Evolutionary conservation across 441 rosid genomes (phyloP).

Genomic region (Biscutella auriculata): DNA sequence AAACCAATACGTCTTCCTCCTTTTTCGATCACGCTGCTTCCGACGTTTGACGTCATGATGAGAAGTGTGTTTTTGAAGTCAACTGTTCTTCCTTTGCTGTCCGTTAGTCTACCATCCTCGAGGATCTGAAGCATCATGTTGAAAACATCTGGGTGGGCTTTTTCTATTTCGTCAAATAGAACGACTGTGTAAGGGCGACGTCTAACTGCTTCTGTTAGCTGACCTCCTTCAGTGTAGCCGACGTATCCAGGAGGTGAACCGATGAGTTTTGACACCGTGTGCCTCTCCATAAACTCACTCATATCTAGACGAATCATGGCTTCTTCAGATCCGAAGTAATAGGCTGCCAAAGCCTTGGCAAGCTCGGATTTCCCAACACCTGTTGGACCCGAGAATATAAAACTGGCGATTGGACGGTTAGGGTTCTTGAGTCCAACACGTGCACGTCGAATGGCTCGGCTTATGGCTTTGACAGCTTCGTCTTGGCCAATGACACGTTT

Average conservation of each 20-base stretch:
- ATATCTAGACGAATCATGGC: slow-evolving; percentile 91
- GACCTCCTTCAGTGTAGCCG: slow-evolving; percentile 91
- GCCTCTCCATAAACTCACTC: slow-evolving; percentile 98
- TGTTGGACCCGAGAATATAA: slow-evolving; percentile 61
- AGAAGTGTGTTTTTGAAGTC: slow-evolving; percentile 92
- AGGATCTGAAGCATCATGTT: slow-evolving; percentile 98
- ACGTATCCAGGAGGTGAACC: slow-evolving; percentile 98
- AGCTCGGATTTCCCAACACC: slow-evolving; percentile 23
- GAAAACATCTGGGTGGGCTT: slow-evolving; percentile 93
- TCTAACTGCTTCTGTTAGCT: slow-evolving; percentile 86
- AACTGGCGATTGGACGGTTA: slow-evolving; percentile 29
- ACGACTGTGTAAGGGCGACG: slow-evolving; percentile 86
- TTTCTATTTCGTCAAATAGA: slow-evolving; percentile 88
- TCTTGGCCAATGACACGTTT: slow-evolving; percentile 87
- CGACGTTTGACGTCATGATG: slow-evolving; percentile 91
- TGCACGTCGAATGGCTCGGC: slow-evolving; percentile 49
- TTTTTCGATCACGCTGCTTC: slow-evolving; percentile 87
- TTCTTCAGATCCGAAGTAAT: slow-evolving; percentile 87
- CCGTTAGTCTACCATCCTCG: slow-evolving; percentile 89
- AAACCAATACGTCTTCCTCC: slow-evolving; percentile 83
- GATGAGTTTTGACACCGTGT: slow-evolving; percentile 86
- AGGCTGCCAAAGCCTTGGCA: slow-evolving; percentile 60
- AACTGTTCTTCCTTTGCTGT: slow-evolving; percentile 93
- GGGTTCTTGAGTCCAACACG: slow-evolving; percentile 21
- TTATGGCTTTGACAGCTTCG: slow-evolving; percentile 85